Percentiles rank a stretch among this genome's conserved stretches.
Conservation (phyloP, 306 rosid genomes). For the Corylus avellana region DNA sequence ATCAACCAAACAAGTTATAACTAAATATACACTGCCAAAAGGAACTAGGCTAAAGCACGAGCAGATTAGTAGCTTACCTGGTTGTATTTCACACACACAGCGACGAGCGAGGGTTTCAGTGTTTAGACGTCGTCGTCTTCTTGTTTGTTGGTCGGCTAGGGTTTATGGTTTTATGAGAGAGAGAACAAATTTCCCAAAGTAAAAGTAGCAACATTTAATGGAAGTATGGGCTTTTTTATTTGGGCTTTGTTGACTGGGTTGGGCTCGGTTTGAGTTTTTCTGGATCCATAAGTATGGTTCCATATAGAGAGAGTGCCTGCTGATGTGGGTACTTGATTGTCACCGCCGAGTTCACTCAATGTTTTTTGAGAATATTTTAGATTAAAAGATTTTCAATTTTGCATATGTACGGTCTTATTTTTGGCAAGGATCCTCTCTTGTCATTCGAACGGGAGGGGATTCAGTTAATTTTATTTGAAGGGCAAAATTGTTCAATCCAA, state of each 20-base stretch:
- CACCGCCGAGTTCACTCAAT: no score
- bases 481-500: no score
- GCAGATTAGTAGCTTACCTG: neutral
- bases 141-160: neutral
- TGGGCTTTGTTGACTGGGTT: neutral
- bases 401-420: no score
- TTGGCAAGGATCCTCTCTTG: no score
- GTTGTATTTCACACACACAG: neutral
- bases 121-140: neutral
- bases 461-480: no score
- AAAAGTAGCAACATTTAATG: neutral
- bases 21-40: neutral
- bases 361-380: no score
- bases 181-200: neutral
- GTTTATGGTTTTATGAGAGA: slow-evolving; percentile 2
- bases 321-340: no score
- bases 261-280: neutral
- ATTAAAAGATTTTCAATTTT: no score
- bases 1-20: neutral
- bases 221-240: neutral
- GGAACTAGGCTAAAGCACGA: neutral
- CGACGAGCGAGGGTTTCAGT: neutral
- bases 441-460: no score
- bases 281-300: no score
- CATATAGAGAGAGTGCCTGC: no score